Conservation (phyloP, 2,329 filamentous ascomycete genomes). For the Dissoconium aciculare region DNA sequence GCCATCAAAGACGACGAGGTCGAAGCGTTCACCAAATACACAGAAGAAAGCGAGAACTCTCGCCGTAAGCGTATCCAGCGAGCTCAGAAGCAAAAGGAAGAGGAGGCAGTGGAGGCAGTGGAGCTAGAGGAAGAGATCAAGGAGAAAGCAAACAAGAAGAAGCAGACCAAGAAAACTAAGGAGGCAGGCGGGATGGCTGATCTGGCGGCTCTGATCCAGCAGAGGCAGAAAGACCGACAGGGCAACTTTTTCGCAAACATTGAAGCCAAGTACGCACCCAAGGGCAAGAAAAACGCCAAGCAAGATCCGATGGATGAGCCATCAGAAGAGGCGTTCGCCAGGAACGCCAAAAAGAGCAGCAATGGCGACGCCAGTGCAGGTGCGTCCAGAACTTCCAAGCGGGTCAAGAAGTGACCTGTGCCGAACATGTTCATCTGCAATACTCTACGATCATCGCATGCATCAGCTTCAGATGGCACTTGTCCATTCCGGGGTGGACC, state of each 20-base stretch:
- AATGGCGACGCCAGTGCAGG: slow-evolving; percentile 3
- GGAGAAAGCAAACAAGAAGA: slow-evolving; percentile 58
- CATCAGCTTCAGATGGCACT: no score
- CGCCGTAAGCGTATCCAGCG: slow-evolving; percentile 36
- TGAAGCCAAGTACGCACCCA: slow-evolving; percentile 55
- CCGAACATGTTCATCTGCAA: no score
- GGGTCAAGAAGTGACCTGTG: slow-evolving; percentile 12
- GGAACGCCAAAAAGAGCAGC: slow-evolving; percentile 21
- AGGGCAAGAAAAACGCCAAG: slow-evolving; percentile 36
- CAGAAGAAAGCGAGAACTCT: slow-evolving; percentile 46
- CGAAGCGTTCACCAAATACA: slow-evolving; percentile 51
- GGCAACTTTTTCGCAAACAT: slow-evolving; percentile 52
- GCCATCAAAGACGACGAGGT: slow-evolving; percentile 61
- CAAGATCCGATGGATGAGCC: slow-evolving; percentile 39
- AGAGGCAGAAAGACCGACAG: slow-evolving; percentile 49
- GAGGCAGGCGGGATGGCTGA: slow-evolving; percentile 30
- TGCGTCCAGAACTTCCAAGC: slow-evolving; percentile 11
- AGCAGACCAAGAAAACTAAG: slow-evolving; percentile 40
- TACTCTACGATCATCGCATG: no score
- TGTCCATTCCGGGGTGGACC: no score
- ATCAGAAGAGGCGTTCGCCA: slow-evolving; percentile 47
- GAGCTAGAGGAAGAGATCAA: slow-evolving; percentile 60
- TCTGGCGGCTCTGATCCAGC: slow-evolving; percentile 60
- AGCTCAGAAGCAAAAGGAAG: slow-evolving; percentile 49
- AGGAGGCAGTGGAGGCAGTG: slow-evolving; percentile 50